These are phyloP conservation scores for Spathaspora passalidarum DNA, from an alignment of 805 yeast species.

Conservation along the genomic window DNA sequence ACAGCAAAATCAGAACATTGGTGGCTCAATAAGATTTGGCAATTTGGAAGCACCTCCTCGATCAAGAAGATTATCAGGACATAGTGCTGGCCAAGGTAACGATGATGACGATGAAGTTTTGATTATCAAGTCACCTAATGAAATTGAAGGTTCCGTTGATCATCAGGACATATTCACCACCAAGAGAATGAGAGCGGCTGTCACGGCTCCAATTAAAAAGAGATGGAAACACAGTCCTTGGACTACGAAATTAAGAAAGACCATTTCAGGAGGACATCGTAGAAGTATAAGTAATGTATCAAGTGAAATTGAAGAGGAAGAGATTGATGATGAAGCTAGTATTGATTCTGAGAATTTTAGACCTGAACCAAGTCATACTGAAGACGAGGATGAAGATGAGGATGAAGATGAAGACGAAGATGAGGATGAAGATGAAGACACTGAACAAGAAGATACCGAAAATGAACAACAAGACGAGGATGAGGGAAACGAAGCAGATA, in stretches of 20 bases:
- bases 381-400: constrained; percentile 16
- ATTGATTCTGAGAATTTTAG: constrained; percentile 18
- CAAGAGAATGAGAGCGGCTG: constrained; percentile 10
- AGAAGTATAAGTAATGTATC: constrained; percentile 1
- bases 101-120: constrained; percentile 63
- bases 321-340: constrained; percentile 18
- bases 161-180: constrained; percentile 35
- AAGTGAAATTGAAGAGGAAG: constrained; percentile 8
- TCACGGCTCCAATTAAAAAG: constrained; percentile 7
- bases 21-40: not conserved
- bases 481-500: constrained; percentile 12
- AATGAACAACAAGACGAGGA: constrained; percentile 9
- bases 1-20: constrained; percentile 19
- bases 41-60: constrained; percentile 1
- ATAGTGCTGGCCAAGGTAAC: constrained; percentile 21
- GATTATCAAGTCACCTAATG: constrained; percentile 75
- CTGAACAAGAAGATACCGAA: constrained; percentile 8
- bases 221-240: constrained; percentile 10
- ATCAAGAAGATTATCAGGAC: constrained; percentile 1
- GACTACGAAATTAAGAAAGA: constrained; percentile 19
- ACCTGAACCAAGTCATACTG: constrained; percentile 8
- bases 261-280: constrained; percentile 13
- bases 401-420: constrained; percentile 14
- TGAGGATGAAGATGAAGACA: constrained; percentile 14
- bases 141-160: constrained; percentile 45